Evolutionary conservation across 2,329 filamentous ascomycete species (phyloP).

Genomic region (Akanthomyces dipterigenus): DNA sequence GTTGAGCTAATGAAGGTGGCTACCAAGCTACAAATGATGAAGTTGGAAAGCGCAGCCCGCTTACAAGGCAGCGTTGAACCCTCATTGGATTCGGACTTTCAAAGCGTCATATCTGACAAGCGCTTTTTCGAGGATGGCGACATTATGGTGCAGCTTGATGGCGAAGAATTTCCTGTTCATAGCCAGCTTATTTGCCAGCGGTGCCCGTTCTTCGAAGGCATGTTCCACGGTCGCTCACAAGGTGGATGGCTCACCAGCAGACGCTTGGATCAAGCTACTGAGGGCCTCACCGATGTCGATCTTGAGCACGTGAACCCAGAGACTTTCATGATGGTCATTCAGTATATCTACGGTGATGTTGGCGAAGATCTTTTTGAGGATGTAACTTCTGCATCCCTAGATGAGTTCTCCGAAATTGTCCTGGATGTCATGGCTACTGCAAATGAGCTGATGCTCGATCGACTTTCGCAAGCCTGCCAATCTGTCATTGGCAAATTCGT

Average conservation of each 20-base stretch:
- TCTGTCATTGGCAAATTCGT: conserved; percentile 74
- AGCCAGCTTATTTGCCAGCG: conserved; percentile 72
- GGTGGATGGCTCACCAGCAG: conserved; percentile 77
- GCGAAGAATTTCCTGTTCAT: conserved; percentile 65
- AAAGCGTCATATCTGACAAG: conserved; percentile 58
- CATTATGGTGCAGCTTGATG: conserved; percentile 69
- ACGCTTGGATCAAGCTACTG: conserved; percentile 35
- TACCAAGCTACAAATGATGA: conserved; percentile 59
- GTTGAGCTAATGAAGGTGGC: conserved; percentile 84
- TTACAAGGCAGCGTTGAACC: conserved; percentile 61
- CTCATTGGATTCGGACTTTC: conserved; percentile 64
- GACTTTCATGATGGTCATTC: conserved; percentile 72
- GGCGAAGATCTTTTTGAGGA: conserved; percentile 77
- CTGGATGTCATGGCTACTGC: conserved; percentile 85
- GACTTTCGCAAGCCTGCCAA: conserved; percentile 85
- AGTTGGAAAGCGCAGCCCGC: conserved; percentile 70
- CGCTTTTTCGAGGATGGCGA: conserved; percentile 75
- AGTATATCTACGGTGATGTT: conserved; percentile 75
- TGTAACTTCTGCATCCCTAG: conserved; percentile 62
- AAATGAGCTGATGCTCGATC: conserved; percentile 92
- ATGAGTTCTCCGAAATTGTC: conserved; percentile 82
- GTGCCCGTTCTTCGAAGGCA: conserved; percentile 85
- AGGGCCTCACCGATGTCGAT: conserved; percentile 60
- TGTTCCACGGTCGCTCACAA: conserved; percentile 81
- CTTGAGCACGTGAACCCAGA: conserved; percentile 69